Evolutionary conservation across 768 basidiomycete genomes (phyloP), one percentile per base, ranked within the genome.

Genomic region (Collybiopsis confluens): DNA sequence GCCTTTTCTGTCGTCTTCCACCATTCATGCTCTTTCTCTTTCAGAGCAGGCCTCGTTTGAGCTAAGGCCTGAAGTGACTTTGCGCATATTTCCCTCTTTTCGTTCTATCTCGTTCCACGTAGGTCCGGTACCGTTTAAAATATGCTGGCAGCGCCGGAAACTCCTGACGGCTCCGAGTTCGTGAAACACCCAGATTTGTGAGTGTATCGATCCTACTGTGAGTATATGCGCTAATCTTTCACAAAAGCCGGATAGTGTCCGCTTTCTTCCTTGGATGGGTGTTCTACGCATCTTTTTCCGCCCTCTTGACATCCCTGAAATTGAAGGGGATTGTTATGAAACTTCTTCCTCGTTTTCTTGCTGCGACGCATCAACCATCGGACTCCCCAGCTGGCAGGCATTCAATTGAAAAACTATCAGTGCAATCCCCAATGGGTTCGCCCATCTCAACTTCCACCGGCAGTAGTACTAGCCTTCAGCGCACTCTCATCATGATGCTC

Each of bases 181-280:
- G 7, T 13, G 16, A 24, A 53, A 10, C 43, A 53, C 21, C 28
- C 30, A 28, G 42, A 53, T 24, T 53, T 45, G 52, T 53, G 52
- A 53, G 52, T 53, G n/a, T 1, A 20, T 15, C 16, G 26, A 18
- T 18, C 36, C 6, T 23, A n/a, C 16, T 26, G 2, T n/a, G 11
- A 8, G 6, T 33, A 10, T 4, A 10, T 5, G 5, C 9, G 6
- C 24, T 41, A 40, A 13, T 27, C 6, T 26, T 16, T 20, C 23
- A 15, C 38, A 24, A 35, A 30, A 76, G 75, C 56, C 72, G 64
- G 33, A 61, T 68, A 15, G 59, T 74, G 21, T 62, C 72, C 13
- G 62, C 69, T 1, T 76, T 76, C 59, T 70, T 70, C 46, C 61
- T 74, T 6, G 75, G 74, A 30, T 73, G 70, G 64, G 72, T 73